Conservation (phyloP, 306 rosid genomes). For the Gastrolobium villosum region DNA sequence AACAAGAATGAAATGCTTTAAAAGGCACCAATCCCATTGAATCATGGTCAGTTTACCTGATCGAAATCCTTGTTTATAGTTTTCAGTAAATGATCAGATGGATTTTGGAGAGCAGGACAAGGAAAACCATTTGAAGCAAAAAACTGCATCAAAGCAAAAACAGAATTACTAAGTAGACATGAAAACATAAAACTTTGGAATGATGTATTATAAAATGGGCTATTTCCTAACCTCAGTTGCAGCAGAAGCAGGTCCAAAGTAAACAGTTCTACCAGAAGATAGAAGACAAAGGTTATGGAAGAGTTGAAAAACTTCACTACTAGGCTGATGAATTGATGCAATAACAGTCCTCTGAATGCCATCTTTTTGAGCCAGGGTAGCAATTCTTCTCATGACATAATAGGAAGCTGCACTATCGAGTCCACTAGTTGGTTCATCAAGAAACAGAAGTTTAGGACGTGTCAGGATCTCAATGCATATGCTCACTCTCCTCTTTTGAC, state of each 20-base stretch:
- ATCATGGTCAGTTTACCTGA: conserved; percentile 44
- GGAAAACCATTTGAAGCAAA: conserved; percentile 74
- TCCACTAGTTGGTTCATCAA: conserved; percentile 71
- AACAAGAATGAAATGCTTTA: neutral
- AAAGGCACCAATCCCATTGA: neutral
- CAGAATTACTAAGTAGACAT: neutral
- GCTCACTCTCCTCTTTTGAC: conserved; percentile 59
- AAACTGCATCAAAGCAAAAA: conserved; percentile 55
- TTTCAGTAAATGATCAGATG: conserved; percentile 76
- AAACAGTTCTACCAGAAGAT: conserved; percentile 66
- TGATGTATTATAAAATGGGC: neutral
- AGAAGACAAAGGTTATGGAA: conserved; percentile 73
- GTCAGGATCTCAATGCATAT: conserved; percentile 61
- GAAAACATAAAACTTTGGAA: neutral
- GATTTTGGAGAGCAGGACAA: conserved; percentile 65
- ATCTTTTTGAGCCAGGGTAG: conserved; percentile 43
- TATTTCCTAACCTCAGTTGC: conserved; percentile 59
- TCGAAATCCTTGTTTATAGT: conserved; percentile 82
- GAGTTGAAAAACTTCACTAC: conserved; percentile 75
- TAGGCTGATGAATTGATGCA: conserved; percentile 81
- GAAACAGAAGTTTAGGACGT: conserved; percentile 58
- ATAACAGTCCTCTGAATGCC: conserved; percentile 58
- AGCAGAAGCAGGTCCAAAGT: conserved; percentile 75
- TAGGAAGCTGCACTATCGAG: conserved; percentile 89
- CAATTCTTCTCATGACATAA: conserved; percentile 73